A percentile compares a stretch with the other conserved stretches of the same genome.
These are phyloP conservation scores for Elymus sibiricus DNA, from an alignment of 176 grass and related monocot genomes.

Conservation along the genomic window DNA sequence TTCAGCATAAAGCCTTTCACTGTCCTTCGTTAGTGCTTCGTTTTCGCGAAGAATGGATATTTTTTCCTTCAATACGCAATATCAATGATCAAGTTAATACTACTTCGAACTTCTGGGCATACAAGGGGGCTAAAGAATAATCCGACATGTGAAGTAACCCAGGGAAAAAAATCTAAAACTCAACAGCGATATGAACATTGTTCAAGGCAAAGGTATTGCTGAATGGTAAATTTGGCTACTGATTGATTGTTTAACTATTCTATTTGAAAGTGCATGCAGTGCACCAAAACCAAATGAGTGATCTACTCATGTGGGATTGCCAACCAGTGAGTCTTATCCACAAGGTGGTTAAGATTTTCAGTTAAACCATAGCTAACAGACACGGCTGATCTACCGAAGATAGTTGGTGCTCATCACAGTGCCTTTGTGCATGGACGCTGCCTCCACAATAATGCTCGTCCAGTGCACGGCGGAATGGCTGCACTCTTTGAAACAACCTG, in stretches of 20 bases:
- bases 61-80: constrained; percentile 60
- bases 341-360: background rate
- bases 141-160: background rate
- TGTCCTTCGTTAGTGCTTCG: constrained; percentile 74
- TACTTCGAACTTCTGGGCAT: background rate
- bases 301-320: background rate
- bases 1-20: constrained; percentile 64
- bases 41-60: constrained; percentile 86
- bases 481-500: no score
- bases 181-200: background rate
- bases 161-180: background rate
- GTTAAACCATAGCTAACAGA: background rate
- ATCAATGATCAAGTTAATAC: background rate
- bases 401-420: background rate
- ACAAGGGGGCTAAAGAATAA: constrained; percentile 1
- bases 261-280: constrained; percentile 15
- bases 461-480: no score
- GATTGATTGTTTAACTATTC: constrained; percentile 9
- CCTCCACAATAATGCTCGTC: background rate
- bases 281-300: background rate
- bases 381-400: background rate
- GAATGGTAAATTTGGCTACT: constrained; percentile 1
- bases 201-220: constrained; percentile 5
- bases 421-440: background rate
- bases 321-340: background rate